phyloP scores from a whole-genome alignment of 768 basidiomycete species.

The Termitomyces sp. region DNA sequence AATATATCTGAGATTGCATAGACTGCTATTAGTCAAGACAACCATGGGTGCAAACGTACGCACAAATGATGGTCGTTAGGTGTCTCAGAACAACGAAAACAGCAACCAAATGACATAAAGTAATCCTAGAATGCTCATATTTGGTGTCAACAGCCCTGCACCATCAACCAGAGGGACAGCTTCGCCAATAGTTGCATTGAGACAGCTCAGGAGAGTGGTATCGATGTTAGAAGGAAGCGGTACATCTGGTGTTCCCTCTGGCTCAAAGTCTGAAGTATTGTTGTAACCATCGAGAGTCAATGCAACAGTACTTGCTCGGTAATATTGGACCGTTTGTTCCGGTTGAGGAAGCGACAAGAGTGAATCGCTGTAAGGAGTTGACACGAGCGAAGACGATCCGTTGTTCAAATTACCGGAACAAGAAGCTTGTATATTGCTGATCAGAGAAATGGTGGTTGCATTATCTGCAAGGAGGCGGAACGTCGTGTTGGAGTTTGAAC shows the following conservation, averaged over 20 bases:
- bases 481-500: slow-evolving; percentile 23
- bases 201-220: slow-evolving; percentile 41
- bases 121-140: slow-evolving; percentile 16
- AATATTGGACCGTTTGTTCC: slow-evolving; percentile 62
- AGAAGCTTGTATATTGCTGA: slow-evolving; percentile 30
- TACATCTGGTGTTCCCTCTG: slow-evolving; percentile 36
- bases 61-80: neutral
- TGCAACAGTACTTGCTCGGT: slow-evolving; percentile 58
- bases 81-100: slow-evolving; percentile 1
- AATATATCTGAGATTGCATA: neutral
- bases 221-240: slow-evolving; percentile 52
- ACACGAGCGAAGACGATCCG: slow-evolving; percentile 14
- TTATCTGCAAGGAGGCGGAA: slow-evolving; percentile 44
- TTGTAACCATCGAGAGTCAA: slow-evolving; percentile 65
- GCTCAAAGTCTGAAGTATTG: slow-evolving; percentile 44
- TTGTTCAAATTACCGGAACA: slow-evolving; percentile 26
- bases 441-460: slow-evolving; percentile 34
- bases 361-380: slow-evolving; percentile 26
- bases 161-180: slow-evolving; percentile 52
- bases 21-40: neutral
- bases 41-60: neutral
- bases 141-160: slow-evolving; percentile 18
- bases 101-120: slow-evolving; percentile 18
- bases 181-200: slow-evolving; percentile 58
- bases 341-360: slow-evolving; percentile 30